A percentile compares a stretch with the other conserved stretches of the same genome.
Evolutionary conservation across 345 rosid species (phyloP).

Genomic region (Syzygium grande): DNA sequence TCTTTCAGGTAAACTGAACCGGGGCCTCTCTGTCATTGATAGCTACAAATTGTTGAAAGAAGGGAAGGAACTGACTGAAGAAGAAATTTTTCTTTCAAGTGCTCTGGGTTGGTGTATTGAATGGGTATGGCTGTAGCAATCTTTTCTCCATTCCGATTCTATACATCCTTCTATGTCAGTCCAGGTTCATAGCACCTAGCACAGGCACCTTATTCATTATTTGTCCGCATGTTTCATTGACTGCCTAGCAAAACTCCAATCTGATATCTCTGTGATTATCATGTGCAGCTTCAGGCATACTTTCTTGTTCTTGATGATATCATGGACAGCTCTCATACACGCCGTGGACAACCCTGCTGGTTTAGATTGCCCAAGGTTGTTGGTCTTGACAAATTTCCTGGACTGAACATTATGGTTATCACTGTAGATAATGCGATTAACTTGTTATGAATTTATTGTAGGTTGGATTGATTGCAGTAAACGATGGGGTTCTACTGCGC

Average conservation of each 20-base stretch:
- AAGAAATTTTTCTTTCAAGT: conserved; percentile 57
- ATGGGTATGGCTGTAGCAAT: conserved; percentile 45
- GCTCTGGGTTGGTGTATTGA: conserved; percentile 90
- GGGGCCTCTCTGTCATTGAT: conserved; percentile 90
- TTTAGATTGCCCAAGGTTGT: conserved; percentile 69
- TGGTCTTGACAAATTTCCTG: background rate
- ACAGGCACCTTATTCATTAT: background rate
- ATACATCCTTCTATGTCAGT: background rate
- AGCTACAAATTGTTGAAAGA: conserved; percentile 62
- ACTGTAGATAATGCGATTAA: background rate
- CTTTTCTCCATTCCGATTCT: background rate
- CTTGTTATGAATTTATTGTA: conserved; percentile 9
- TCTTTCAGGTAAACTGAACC: conserved; percentile 70
- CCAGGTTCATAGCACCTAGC: background rate
- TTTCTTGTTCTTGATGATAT: conserved; percentile 80
- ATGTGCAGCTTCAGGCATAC: conserved; percentile 70
- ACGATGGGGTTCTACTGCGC: conserved; percentile 41
- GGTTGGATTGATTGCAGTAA: conserved; percentile 75
- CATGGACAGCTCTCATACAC: conserved; percentile 73
- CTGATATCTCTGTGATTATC: background rate
- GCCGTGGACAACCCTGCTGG: conserved; percentile 92
- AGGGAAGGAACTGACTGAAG: conserved; percentile 53
- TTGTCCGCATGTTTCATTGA: background rate
- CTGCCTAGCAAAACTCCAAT: background rate
- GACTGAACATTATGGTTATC: background rate